A percentile compares a stretch with the other conserved stretches of the same genome.
phyloP scores from a whole-genome alignment of 2,329 filamentous ascomycete species.

The Calonectria hongkongensis region DNA sequence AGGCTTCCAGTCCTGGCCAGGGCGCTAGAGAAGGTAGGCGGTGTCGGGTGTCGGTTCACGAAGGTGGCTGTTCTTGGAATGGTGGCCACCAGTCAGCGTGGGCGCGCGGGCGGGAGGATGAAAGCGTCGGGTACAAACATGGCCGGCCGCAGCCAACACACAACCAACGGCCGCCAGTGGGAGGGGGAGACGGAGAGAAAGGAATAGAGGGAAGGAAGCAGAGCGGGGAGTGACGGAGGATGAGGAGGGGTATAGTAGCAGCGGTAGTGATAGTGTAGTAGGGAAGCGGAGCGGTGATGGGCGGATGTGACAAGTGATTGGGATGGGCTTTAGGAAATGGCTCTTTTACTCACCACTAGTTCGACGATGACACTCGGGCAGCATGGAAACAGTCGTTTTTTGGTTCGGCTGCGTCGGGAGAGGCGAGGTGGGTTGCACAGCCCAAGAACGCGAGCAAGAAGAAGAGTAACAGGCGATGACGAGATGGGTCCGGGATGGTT shows the following conservation, averaged over 20 bases:
- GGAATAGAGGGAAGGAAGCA: constrained; percentile 20
- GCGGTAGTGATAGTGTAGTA: constrained; percentile 24
- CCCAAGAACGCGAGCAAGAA: constrained; percentile 25
- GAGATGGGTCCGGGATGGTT: constrained; percentile 32
- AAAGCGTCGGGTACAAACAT: constrained; percentile 47
- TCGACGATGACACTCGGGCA: constrained; percentile 46
- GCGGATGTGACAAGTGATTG: constrained; percentile 18
- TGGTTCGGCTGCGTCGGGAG: constrained; percentile 43
- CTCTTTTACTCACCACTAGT: constrained; percentile 50
- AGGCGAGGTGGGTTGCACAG: constrained; percentile 46
- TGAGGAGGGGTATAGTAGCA: constrained; percentile 31
- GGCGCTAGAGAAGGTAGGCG: constrained; percentile 46
- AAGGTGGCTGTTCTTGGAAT: constrained; percentile 55
- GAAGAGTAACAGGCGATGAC: constrained; percentile 37
- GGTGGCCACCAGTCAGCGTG: constrained; percentile 54
- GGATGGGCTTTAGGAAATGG: constrained; percentile 12
- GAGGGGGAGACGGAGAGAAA: constrained; percentile 15
- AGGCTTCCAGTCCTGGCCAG: constrained; percentile 24
- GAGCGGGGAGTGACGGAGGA: constrained; percentile 28
- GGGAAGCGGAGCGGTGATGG: constrained; percentile 27
- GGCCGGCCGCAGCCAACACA: constrained; percentile 44
- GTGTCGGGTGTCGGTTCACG: constrained; percentile 50
- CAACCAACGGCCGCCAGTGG: constrained; percentile 29
- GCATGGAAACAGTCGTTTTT: constrained; percentile 53
- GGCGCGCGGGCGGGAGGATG: constrained; percentile 42